Conservation (phyloP, 345 rosid genomes). For the Microcos paniculata region DNA sequence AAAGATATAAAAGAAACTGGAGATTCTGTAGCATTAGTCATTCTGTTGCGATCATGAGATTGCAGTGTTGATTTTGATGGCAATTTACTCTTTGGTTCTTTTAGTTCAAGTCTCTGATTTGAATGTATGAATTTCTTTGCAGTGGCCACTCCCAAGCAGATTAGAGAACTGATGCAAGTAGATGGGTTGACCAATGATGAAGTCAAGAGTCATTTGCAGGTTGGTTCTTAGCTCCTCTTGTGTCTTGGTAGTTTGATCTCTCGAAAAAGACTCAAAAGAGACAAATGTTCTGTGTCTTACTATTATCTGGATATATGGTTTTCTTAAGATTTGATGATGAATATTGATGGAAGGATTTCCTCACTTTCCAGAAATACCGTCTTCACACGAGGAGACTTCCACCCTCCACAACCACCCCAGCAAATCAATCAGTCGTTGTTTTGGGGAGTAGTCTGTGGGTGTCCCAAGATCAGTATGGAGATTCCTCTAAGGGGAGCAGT, state of each 20-base stretch:
- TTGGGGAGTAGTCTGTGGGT: constrained; percentile 60
- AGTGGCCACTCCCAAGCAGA: constrained; percentile 98
- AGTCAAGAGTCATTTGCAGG: constrained; percentile 99
- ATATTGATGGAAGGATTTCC: constrained; percentile 17
- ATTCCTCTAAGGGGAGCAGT: constrained; percentile 48
- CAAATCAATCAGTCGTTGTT: constrained; percentile 50
- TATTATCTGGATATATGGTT: not conserved
- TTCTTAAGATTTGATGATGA: not conserved
- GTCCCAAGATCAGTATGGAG: constrained; percentile 51
- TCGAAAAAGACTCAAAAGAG: constrained; percentile 8
- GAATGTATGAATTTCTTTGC: constrained; percentile 21
- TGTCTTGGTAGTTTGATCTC: constrained; percentile 5
- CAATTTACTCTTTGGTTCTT: constrained; percentile 1
- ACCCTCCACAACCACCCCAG: constrained; percentile 30
- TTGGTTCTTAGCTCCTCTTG: constrained; percentile 21
- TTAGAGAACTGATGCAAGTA: constrained; percentile 91
- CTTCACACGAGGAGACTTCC: constrained; percentile 59
- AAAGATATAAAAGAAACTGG: not conserved
- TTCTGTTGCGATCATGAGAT: not conserved
- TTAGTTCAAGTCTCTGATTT: constrained; percentile 6
- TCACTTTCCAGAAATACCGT: constrained; percentile 70
- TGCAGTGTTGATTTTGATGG: not conserved
- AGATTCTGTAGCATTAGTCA: constrained; percentile 1
- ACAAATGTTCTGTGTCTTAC: not conserved
- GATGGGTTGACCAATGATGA: constrained; percentile 96